Evolutionary conservation across 208 protist genomes (phyloP).

Genomic region (Phytomonas serpens): DNA sequence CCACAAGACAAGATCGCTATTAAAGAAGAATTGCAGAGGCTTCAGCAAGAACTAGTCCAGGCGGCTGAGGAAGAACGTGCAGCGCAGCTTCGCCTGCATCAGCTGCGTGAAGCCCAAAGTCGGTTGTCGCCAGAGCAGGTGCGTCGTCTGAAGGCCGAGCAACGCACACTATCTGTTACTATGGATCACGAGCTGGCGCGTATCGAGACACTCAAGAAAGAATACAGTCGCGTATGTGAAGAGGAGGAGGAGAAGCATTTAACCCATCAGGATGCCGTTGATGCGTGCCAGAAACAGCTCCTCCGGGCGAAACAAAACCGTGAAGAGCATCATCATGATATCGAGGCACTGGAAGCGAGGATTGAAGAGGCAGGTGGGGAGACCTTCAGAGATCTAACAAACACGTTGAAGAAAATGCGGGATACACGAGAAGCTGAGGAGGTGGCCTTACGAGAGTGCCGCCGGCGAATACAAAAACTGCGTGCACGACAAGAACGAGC

Average conservation of each 20-base stretch:
- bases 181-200: slow-evolving; percentile 37
- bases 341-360: slow-evolving; percentile 57
- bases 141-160: slow-evolving; percentile 39
- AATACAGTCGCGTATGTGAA: slow-evolving; percentile 10
- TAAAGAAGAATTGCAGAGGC: slow-evolving; percentile 59
- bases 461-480: slow-evolving; percentile 51
- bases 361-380: slow-evolving; percentile 69
- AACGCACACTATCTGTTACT: slow-evolving; percentile 29
- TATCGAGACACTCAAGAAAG: slow-evolving; percentile 20
- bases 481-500: slow-evolving; percentile 69
- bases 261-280: slow-evolving; percentile 21
- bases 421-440: slow-evolving; percentile 69
- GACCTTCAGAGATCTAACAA: slow-evolving; percentile 57
- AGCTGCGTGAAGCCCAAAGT: slow-evolving; percentile 51
- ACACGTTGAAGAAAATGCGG: slow-evolving; percentile 41
- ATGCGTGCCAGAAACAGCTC: slow-evolving; percentile 3
- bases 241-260: slow-evolving; percentile 16
- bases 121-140: slow-evolving; percentile 45
- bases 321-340: slow-evolving; percentile 26
- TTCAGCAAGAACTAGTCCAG: slow-evolving; percentile 65
- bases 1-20: slow-evolving; percentile 72
- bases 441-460: slow-evolving; percentile 52
- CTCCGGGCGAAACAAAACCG: not conserved
- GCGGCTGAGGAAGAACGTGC: slow-evolving; percentile 60
- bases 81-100: slow-evolving; percentile 50